These are phyloP conservation scores for Diaporthe helianthi DNA, from an alignment of 2,329 filamentous ascomycete species.

Conservation along the genomic window DNA sequence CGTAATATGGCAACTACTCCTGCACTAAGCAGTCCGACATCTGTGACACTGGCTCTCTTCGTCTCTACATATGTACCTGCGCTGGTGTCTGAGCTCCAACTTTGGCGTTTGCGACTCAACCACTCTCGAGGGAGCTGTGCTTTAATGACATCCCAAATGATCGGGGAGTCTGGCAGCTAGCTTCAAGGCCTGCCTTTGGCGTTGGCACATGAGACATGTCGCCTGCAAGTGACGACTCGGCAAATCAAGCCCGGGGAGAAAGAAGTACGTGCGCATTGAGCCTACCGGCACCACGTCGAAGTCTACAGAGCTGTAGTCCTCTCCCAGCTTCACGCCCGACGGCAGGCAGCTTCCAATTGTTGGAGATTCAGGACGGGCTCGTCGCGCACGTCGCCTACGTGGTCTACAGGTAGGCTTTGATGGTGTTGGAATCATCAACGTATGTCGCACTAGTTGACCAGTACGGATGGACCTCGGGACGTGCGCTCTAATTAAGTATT, in stretches of 20 bases:
- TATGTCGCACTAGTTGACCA: background rate
- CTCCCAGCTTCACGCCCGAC: slow-evolving; percentile 21
- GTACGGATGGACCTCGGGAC: background rate
- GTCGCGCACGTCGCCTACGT: background rate
- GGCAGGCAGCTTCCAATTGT: slow-evolving; percentile 18
- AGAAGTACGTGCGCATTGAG: slow-evolving; percentile 6
- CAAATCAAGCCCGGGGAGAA: slow-evolving; percentile 26
- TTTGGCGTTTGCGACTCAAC: slow-evolving; percentile 50
- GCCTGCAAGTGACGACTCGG: background rate
- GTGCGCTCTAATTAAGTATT: no score
- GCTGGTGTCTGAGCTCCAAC: slow-evolving; percentile 43
- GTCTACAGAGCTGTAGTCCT: background rate
- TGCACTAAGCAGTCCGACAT: background rate
- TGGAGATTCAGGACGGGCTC: background rate
- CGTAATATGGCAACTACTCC: background rate
- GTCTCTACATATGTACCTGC: slow-evolving; percentile 48
- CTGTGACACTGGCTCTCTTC: slow-evolving; percentile 10
- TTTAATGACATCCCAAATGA: background rate
- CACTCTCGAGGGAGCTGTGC: slow-evolving; percentile 42
- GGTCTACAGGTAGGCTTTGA: no score
- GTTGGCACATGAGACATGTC: background rate
- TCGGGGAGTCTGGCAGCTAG: background rate
- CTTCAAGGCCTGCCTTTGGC: background rate
- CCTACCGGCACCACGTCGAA: background rate
- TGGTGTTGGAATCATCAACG: background rate